These are phyloP conservation scores for Deinandra increscens DNA, from an alignment of 129 eudicot species.

Conservation along the genomic window DNA sequence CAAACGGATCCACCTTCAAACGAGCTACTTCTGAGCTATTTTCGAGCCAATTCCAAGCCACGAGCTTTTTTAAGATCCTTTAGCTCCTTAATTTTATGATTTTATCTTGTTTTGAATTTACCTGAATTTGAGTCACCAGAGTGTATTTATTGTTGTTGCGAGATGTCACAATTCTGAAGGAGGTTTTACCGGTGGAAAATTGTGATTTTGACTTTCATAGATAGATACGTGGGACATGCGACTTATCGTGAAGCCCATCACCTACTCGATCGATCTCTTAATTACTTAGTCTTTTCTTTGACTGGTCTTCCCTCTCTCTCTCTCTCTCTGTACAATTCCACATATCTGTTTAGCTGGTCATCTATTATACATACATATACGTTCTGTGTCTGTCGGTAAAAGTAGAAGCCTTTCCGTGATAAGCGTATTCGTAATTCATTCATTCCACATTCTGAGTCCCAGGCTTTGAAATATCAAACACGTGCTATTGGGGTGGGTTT, in stretches of 20 bases:
- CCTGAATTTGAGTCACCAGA: background rate
- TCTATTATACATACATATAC: no score
- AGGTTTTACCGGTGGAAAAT: constrained; percentile 27
- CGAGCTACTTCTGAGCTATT: no score
- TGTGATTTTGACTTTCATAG: constrained; percentile 23
- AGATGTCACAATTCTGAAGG: constrained; percentile 24
- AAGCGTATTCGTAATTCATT: background rate
- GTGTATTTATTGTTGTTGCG: constrained; percentile 24
- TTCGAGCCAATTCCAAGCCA: no score
- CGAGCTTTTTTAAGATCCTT: no score
- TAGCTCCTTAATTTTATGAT: no score
- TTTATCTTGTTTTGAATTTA: no score
- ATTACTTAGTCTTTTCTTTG: constrained; percentile 43
- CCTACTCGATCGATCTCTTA: no score
- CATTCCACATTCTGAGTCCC: constrained; percentile 28
- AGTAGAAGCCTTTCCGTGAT: constrained; percentile 4
- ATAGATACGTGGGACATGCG: constrained; percentile 11
- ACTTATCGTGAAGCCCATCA: constrained; percentile 31
- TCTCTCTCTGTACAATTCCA: constrained; percentile 8
- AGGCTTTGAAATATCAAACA: constrained; percentile 44
- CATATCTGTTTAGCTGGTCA: no score
- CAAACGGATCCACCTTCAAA: no score
- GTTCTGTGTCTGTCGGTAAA: background rate
- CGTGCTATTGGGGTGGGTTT: constrained; percentile 19
- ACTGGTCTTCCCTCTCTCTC: constrained; percentile 26